Evolutionary conservation across 768 basidiomycete genomes (phyloP).

Genomic region (Rhodocollybia butyracea): DNA sequence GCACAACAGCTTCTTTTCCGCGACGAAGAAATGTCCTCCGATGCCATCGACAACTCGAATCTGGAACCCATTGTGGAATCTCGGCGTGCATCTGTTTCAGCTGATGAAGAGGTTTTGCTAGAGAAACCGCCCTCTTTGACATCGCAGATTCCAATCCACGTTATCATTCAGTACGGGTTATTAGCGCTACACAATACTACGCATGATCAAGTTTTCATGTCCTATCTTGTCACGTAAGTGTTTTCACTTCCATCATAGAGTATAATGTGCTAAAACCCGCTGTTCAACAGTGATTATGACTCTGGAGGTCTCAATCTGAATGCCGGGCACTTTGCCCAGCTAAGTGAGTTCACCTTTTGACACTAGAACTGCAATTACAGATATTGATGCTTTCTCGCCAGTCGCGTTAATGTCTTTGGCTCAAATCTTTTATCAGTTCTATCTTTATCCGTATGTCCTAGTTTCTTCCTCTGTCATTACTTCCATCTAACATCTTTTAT

Average conservation of each 20-base stretch:
- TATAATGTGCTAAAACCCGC: slow-evolving; percentile 10
- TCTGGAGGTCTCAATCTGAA: slow-evolving; percentile 89
- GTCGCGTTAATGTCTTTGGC: slow-evolving; percentile 93
- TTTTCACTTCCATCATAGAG: slow-evolving; percentile 4
- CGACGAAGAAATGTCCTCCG: slow-evolving; percentile 29
- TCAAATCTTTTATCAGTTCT: slow-evolving; percentile 89
- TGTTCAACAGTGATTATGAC: slow-evolving; percentile 58
- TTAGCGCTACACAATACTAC: slow-evolving; percentile 87
- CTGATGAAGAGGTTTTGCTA: slow-evolving; percentile 31
- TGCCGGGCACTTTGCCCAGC: slow-evolving; percentile 88
- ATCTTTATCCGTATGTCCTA: slow-evolving; percentile 76
- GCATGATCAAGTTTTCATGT: slow-evolving; percentile 89
- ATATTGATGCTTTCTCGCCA: slow-evolving; percentile 25
- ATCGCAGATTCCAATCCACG: slow-evolving; percentile 73
- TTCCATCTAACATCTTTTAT: neutral
- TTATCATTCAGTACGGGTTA: slow-evolving; percentile 89
- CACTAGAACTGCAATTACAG: slow-evolving; percentile 9
- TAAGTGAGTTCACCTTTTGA: slow-evolving; percentile 51
- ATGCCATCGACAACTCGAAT: slow-evolving; percentile 25
- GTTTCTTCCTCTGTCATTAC: neutral
- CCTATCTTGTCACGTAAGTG: slow-evolving; percentile 84
- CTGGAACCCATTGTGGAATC: slow-evolving; percentile 56
- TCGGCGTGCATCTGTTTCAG: slow-evolving; percentile 27
- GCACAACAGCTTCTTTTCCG: slow-evolving; percentile 60
- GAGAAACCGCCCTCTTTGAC: slow-evolving; percentile 65